Conservation (phyloP, 768 basidiomycete species). For the Boletus sp. region DNA sequence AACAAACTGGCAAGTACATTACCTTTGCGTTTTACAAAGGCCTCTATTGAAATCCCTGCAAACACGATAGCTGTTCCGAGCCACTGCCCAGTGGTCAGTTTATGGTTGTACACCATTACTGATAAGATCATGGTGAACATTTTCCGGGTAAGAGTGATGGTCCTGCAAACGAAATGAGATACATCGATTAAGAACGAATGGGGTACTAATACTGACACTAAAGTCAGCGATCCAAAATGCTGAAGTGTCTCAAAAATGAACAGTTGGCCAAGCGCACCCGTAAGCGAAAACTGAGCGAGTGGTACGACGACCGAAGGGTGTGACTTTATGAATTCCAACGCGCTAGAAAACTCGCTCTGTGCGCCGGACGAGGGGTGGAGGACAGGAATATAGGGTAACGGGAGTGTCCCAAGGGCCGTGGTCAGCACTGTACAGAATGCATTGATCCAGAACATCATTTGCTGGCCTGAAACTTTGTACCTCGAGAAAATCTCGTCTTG, state of each 20-base stretch:
- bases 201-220: conserved; percentile 59
- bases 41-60: conserved; percentile 92
- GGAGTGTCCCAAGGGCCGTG: conserved; percentile 64
- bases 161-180: conserved; percentile 43
- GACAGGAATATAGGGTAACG: conserved; percentile 78
- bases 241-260: conserved; percentile 97
- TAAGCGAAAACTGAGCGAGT: conserved; percentile 79
- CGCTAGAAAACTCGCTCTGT: conserved; percentile 60
- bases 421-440: conserved; percentile 77
- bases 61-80: conserved; percentile 89
- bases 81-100: conserved; percentile 85
- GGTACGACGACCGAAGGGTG: conserved; percentile 77
- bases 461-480: conserved; percentile 78
- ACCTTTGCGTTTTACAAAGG: conserved; percentile 88
- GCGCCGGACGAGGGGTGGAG: conserved; percentile 65
- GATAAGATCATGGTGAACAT: conserved; percentile 97
- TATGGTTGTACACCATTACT: conserved; percentile 88
- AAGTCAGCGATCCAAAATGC: conserved; percentile 84
- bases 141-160: conserved; percentile 94
- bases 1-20: conserved; percentile 16
- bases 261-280: conserved; percentile 91
- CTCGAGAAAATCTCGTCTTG: conserved; percentile 93
- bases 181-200: background rate
- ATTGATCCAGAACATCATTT: conserved; percentile 99
- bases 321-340: conserved; percentile 66